Evolutionary conservation across 148 eudicot species (phyloP), one percentile per base, ranked within the genome.

Genomic region (Rhododendron williamsianum): DNA sequence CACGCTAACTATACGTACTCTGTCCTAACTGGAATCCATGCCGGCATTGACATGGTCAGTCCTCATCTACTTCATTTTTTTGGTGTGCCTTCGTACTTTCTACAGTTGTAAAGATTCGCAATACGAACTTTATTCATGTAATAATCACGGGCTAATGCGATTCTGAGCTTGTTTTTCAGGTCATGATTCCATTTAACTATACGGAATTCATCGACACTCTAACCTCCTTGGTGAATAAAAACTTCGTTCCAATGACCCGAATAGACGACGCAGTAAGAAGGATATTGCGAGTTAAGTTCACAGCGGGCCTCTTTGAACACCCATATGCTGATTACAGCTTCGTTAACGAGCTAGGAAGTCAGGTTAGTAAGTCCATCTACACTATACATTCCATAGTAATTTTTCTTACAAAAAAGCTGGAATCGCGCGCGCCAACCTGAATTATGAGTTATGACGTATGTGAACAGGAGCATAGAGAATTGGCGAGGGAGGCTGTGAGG

Each of bases 1-100:
- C 76, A 71, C 16, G 38, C 38, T 13, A 71, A 71, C 41, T 71
- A 71, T 71, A 71, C 76, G 0, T 71, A 33, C 76, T 71, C 76
- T 33, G 76, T 71, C 76, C 76, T 71, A 71, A 33, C 76, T 3
- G 76, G 76, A 71, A 5, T 71, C 19, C 41, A 71, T 30, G 76
- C 76, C 76, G 76, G 76, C 76, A 71, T 71, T 71, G 76, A 71
- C 76, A 71, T 71, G 76, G 76, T 71, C 21, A 30, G 41, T 71
- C 76, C 41, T 71, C 41, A 13, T 71, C 38, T 33, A 71, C 76
- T 12, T 10, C 73, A 25, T 67, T 67, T 67, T 21, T 6, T 2
- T 67, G 9, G 6, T 6, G 25, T 58, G 67, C 67, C 19, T 58
- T 63, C 69, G 3, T 63, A 23, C 9, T 63, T 23, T 23, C 3